Evolutionary conservation across 163 green algal species (phyloP), one percentile per base, ranked within the genome.

Genomic region (Chlamydomonas reinhardtii): DNA sequence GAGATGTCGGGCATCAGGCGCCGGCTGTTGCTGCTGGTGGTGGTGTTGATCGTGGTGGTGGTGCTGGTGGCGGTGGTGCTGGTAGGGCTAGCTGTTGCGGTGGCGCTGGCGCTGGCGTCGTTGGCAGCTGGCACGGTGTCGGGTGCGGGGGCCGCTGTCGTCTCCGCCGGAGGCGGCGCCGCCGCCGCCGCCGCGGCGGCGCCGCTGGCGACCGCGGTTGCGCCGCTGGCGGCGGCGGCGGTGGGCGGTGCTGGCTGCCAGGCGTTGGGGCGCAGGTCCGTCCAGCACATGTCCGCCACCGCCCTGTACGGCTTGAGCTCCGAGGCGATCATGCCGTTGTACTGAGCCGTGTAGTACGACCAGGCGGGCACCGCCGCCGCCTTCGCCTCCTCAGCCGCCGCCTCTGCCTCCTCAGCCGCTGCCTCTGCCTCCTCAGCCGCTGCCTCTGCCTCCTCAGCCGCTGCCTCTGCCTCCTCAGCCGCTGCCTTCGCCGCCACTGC

Each of bases 291-390:
- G 73, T 32, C 15, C 43, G 20, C 37, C 43, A 16, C 24, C 8
- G 9, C 3, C n/a, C 4, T 64, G 64, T 74, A 76, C 70, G 80
- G 80, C 56, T 35, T 35, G 19, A 86, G 69, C 70, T 80, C 69
- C 5, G 80, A 80, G 3, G 80, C 80, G 4, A 52, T 35, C 80
- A 86, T 86, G 27, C 80, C 80, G 52, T 86, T 86, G 70, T 79
- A 86, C 54, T 86, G 80, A 11, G 54, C 70, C 8, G 19, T 54
- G 80, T 86, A 86, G 32, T 66, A 86, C n/a, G 54, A 24, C 80
- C 70, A 85, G n/a, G 5, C n/a, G n/a, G n/a, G n/a, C n/a, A n/a
- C 24, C 16, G 48, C 48, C 25, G 65, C 65, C 73, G 27, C 29
- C n/a, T n/a, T n/a, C 31, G 73, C 15, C 22, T 37, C 22, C 37